These are phyloP conservation scores for Silene uniflora DNA, from an alignment of 148 eudicot species.

Conservation along the genomic window DNA sequence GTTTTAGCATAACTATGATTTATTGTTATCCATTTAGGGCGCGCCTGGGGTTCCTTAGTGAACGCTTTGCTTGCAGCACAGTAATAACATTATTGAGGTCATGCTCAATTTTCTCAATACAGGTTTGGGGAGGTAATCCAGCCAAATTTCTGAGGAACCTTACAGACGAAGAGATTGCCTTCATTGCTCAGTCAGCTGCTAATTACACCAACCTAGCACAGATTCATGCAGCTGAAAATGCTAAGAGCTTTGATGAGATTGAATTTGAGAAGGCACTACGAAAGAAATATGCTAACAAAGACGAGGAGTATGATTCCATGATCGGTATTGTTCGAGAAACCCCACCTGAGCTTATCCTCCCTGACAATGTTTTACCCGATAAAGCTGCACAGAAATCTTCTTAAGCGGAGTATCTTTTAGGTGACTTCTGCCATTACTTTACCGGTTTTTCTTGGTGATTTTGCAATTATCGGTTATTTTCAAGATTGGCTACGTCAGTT, in stretches of 20 bases:
- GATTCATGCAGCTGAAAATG: conserved; percentile 86
- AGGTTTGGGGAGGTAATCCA: conserved; percentile 76
- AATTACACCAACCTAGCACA: conserved; percentile 67
- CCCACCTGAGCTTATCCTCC: conserved; percentile 58
- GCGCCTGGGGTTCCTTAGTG: too few species aligned
- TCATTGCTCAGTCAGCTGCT: conserved; percentile 74
- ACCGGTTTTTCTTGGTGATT: conserved; percentile 19
- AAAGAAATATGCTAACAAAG: conserved; percentile 68
- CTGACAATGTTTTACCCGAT: conserved; percentile 20
- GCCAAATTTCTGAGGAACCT: conserved; percentile 92
- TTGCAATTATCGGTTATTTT: conserved; percentile 15
- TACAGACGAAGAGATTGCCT: conserved; percentile 78
- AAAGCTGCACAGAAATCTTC: conserved; percentile 46
- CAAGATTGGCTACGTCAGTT: conserved; percentile 22
- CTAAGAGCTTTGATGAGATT: conserved; percentile 70
- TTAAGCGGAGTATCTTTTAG: conserved; percentile 15
- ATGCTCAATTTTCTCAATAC: conserved; percentile 8
- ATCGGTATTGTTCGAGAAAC: conserved; percentile 65
- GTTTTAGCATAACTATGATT: too few species aligned
- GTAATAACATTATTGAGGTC: too few species aligned
- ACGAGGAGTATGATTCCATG: conserved; percentile 79
- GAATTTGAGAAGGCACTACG: conserved; percentile 80
- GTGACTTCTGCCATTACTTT: conserved; percentile 10
- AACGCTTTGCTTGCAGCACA: too few species aligned
- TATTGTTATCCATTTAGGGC: too few species aligned